These are phyloP conservation scores for Miscanthus lutarioriparius DNA, from an alignment of 176 grass and related monocot genomes.

Conservation along the genomic window DNA sequence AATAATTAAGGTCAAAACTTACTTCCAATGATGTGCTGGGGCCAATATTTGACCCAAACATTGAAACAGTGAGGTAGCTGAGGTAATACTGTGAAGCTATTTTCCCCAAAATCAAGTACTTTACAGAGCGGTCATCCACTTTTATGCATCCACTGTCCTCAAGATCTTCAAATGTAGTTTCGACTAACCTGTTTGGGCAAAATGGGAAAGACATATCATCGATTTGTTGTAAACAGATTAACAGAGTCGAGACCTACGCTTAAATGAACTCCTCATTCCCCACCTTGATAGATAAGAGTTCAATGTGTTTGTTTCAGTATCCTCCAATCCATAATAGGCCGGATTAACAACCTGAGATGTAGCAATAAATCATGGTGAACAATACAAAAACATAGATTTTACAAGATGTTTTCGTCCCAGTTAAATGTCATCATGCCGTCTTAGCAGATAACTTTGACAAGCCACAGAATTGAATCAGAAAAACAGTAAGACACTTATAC, in stretches of 20 bases:
- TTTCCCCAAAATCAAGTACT: constrained; percentile 87
- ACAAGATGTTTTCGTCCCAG: background rate
- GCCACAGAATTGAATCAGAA: constrained; percentile 16
- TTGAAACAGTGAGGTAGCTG: constrained; percentile 93
- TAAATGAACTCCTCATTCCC: constrained; percentile 31
- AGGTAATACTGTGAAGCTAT: constrained; percentile 98
- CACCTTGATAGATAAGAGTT: constrained; percentile 98
- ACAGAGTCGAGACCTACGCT: constrained; percentile 33
- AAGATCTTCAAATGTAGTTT: constrained; percentile 95
- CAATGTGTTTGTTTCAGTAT: constrained; percentile 71
- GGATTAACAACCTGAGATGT: constrained; percentile 88
- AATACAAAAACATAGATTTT: constrained; percentile 14
- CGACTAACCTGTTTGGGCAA: constrained; percentile 68
- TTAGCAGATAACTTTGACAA: constrained; percentile 7
- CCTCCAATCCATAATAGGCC: constrained; percentile 88
- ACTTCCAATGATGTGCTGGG: constrained; percentile 82
- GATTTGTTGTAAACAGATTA: constrained; percentile 34
- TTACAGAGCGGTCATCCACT: constrained; percentile 72
- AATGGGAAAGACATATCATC: constrained; percentile 33
- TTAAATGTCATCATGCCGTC: background rate
- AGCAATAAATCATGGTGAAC: constrained; percentile 22
- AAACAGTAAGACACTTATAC: background rate
- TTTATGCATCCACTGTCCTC: constrained; percentile 97
- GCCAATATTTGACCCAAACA: constrained; percentile 95
- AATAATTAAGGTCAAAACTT: constrained; percentile 40